Base-by-base conservation (phyloP, 2,329 filamentous ascomycete genomes). In the Achaetomium macrosporum region DNA sequence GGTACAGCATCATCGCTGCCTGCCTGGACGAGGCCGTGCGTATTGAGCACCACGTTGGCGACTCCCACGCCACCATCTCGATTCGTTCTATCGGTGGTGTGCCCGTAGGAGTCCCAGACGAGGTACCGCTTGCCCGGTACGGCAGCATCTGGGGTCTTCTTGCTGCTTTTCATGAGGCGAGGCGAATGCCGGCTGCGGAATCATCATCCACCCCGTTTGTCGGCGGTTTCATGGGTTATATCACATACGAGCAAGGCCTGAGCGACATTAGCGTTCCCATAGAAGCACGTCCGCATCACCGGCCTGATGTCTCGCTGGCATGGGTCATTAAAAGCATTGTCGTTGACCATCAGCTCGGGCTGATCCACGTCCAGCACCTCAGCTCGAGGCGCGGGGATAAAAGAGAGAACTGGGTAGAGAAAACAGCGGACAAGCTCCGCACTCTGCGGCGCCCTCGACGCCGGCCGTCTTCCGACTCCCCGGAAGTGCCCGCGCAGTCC, bases 161-260 rank as follows among this genome's bases (percentile, higher is more conserved):
- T 11, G 73, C 77, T 0, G 70, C 72, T 5, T 77, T 77, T 40
- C 72, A 72, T 60, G 60, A 64, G 2, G 57, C 53, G 19, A 64
- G 66, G n/a, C 63, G 58, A 25, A 39, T 66, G 1, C 33, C 59
- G 5, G 53, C 61, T 9, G 52, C 64, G 29, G 51, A 61, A 29
- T 57, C 62, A 1, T 63, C 62, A 0, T 62, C 66, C 35, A 70
- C 71, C 0, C 79, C 87, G 0, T 96, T 95, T 65, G 82, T 88
- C 69, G 90, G 89, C 47, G 90, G 90, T 0, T 84, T 95, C 54
- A 82, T 95, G 70, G 90, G 90, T 0, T 95, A 86, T 63, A 78
- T 90, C 47, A 90, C 88, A 0, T 95, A 96, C 56, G 90, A 96
- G 67, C 82, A 90, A 65, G 88, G 89, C 0, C 72, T 95, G 1